Conservation (phyloP, 305 asterid species). For the Rubia balearica region DNA sequence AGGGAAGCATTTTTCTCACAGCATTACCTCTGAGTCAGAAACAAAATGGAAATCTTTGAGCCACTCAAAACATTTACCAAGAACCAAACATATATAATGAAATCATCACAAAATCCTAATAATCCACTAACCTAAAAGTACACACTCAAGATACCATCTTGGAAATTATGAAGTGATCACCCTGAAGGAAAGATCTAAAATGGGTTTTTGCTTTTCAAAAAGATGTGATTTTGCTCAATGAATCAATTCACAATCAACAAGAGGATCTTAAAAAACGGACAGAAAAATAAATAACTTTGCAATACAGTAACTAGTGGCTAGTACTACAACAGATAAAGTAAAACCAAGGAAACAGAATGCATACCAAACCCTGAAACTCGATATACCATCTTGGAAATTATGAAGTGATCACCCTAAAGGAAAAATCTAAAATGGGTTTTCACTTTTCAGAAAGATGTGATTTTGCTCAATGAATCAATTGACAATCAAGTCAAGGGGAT, state of each 20-base stretch:
- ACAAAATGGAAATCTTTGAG: background rate
- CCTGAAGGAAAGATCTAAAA: background rate
- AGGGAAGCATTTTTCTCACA: slow-evolving; percentile 33
- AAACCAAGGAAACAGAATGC: slow-evolving; percentile 6
- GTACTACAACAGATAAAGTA: background rate
- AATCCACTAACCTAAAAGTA: background rate
- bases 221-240: background rate
- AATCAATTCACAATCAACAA: background rate
- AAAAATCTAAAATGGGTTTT: background rate
- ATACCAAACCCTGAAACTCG: slow-evolving; percentile 13
- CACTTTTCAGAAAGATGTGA: background rate
- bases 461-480: background rate
- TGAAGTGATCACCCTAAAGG: background rate
- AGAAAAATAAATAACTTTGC: background rate
- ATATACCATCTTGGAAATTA: background rate
- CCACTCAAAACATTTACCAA: background rate
- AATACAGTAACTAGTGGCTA: background rate
- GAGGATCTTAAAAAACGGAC: background rate
- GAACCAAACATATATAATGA: background rate
- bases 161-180: background rate
- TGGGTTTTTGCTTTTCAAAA: background rate
- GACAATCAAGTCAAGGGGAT: background rate
- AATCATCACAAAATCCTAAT: background rate
- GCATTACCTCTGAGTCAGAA: slow-evolving; percentile 32
- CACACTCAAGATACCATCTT: background rate